Evolutionary conservation across 176 grass and related monocot species (phyloP).

Genomic region (Triticum dicoccoides): DNA sequence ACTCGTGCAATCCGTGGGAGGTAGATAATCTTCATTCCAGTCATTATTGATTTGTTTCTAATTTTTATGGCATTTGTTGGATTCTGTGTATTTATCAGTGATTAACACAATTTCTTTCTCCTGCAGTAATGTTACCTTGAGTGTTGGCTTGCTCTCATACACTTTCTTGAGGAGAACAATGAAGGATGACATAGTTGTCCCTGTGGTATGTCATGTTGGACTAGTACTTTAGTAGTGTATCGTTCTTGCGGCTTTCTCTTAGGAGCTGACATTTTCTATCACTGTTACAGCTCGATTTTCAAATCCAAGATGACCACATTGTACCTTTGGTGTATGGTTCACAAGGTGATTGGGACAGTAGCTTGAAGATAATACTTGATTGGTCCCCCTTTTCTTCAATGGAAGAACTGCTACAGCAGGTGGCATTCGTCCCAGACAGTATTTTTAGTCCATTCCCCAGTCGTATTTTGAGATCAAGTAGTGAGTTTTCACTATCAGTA

Average conservation of each 20-base stretch:
- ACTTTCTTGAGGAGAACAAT: conserved; percentile 91
- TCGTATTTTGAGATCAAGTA: conserved; percentile 4
- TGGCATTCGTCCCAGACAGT: conserved; percentile 15
- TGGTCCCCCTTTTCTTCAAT: conserved; percentile 95
- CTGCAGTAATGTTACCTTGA: conserved; percentile 67
- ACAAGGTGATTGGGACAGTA: conserved; percentile 89
- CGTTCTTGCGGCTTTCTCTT: conserved; percentile 3
- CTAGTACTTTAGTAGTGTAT: neutral
- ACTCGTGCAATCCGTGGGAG: conserved; percentile 63
- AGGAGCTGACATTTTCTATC: conserved; percentile 29
- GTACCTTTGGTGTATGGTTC: conserved; percentile 67
- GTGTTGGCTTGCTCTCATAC: conserved; percentile 89
- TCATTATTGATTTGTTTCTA: neutral
- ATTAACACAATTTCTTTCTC: conserved; percentile 5
- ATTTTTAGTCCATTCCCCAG: conserved; percentile 24
- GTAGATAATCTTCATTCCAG: conserved; percentile 36
- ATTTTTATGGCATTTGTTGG: neutral
- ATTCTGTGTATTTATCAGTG: conserved; percentile 22
- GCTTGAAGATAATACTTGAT: conserved; percentile 72
- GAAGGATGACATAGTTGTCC: conserved; percentile 98
- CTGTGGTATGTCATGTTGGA: conserved; percentile 68
- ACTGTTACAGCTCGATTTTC: conserved; percentile 78
- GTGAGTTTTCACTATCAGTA: neutral
- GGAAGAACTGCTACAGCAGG: conserved; percentile 78
- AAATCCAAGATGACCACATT: conserved; percentile 56